Conservation (phyloP, 1,139 yeast genomes). For the Hyphopichia buzzinii region DNA sequence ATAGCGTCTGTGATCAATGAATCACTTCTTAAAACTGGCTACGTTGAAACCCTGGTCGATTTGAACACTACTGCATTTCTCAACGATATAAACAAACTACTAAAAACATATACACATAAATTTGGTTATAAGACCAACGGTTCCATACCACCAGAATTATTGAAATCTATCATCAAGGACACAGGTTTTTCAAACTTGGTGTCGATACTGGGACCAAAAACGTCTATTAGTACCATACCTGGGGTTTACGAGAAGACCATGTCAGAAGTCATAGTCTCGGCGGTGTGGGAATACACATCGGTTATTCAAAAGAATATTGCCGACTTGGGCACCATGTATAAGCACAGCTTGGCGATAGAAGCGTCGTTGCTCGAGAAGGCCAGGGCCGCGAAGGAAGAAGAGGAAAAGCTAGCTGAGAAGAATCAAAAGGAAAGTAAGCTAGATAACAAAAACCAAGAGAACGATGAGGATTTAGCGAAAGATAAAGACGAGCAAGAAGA, state of each 20-base stretch:
- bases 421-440: no score
- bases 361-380: conserved; percentile 1
- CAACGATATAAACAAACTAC: conserved; percentile 15
- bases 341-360: conserved; percentile 1
- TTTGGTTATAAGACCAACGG: conserved; percentile 7
- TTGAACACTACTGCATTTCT: conserved; percentile 18
- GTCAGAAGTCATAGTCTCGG: conserved; percentile 24
- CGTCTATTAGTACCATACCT: conserved; percentile 17
- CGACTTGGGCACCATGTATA: conserved; percentile 16
- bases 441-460: neutral
- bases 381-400: conserved; percentile 5
- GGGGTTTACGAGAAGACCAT: conserved; percentile 16
- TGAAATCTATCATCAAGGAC: conserved; percentile 10
- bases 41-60: conserved; percentile 12
- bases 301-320: conserved; percentile 27
- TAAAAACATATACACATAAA: conserved; percentile 14
- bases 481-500: conserved; percentile 4
- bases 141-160: conserved; percentile 9
- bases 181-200: conserved; percentile 19
- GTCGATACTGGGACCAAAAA: conserved; percentile 13
- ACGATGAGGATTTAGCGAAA: conserved; percentile 5
- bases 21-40: conserved; percentile 16
- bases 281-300: conserved; percentile 24
- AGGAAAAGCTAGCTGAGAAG: neutral
- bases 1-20: conserved; percentile 31